Percentiles rank a stretch among this genome's conserved stretches.
These are phyloP conservation scores for Serendipita sp. DNA, from an alignment of 768 basidiomycete species.

Conservation along the genomic window DNA sequence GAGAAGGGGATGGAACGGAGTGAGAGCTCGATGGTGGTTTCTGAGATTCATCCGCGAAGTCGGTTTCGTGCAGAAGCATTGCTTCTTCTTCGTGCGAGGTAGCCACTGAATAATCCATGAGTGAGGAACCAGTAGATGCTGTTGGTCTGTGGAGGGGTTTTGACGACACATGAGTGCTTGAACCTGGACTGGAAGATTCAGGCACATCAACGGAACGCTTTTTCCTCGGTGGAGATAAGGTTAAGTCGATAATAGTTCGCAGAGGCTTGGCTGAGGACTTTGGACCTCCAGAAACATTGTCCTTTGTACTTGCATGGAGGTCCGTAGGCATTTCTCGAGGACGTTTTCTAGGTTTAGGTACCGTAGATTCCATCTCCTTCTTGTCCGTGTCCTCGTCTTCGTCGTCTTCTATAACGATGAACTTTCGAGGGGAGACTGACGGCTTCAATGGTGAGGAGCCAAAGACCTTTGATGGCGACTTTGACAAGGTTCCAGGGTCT, in stretches of 20 bases:
- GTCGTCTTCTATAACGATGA: not conserved
- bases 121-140: too few relatives aligned
- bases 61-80: too few relatives aligned
- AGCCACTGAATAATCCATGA: too few relatives aligned
- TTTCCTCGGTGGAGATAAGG: not conserved
- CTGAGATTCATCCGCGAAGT: too few relatives aligned
- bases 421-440: not conserved
- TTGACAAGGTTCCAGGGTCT: not conserved
- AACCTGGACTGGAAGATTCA: not conserved
- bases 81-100: too few relatives aligned
- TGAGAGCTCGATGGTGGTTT: too few relatives aligned
- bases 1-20: too few relatives aligned
- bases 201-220: not conserved
- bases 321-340: not conserved
- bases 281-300: too few relatives aligned
- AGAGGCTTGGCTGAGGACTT: not conserved
- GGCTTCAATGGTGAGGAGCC: not conserved
- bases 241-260: not conserved
- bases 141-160: too few relatives aligned
- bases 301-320: not conserved
- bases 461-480: not conserved
- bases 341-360: not conserved
- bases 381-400: not conserved
- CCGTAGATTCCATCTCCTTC: not conserved
- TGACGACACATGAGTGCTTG: too few relatives aligned